These are phyloP conservation scores for Rosellinia necatrix DNA, from an alignment of 2,329 filamentous ascomycete species.

Conservation along the genomic window DNA sequence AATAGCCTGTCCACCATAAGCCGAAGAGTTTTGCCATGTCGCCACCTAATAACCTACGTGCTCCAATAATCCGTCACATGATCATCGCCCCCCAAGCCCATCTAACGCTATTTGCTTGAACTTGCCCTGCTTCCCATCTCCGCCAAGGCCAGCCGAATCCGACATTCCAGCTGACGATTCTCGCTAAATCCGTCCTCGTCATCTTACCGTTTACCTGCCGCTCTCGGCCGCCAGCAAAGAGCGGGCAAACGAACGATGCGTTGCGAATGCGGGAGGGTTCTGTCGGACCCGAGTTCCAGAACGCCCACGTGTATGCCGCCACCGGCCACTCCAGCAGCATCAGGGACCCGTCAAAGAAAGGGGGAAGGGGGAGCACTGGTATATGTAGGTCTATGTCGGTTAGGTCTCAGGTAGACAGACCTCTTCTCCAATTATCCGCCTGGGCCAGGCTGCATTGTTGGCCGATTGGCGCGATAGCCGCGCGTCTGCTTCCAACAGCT, in stretches of 20 bases:
- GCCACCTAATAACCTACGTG: no score
- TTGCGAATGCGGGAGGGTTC: not conserved
- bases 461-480: constrained; percentile 15
- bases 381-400: not conserved
- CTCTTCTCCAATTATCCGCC: no score
- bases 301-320: not conserved
- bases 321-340: not conserved
- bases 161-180: constrained; percentile 13
- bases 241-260: not conserved
- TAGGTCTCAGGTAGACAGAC: not conserved
- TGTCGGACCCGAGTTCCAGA: not conserved
- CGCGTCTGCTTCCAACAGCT: not conserved
- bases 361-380: not conserved
- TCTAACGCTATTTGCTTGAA: constrained; percentile 2
- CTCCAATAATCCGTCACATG: constrained; percentile 21
- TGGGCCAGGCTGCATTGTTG: no score
- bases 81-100: constrained; percentile 1
- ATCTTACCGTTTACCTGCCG: constrained; percentile 19
- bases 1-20: no score
- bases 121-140: constrained; percentile 1
- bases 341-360: not conserved
- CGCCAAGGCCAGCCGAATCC: constrained; percentile 1
- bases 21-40: no score
- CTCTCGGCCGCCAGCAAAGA: not conserved
- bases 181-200: constrained; percentile 6